Conservation (phyloP, 148 eudicot species). For the Fallopia convolvulus region DNA sequence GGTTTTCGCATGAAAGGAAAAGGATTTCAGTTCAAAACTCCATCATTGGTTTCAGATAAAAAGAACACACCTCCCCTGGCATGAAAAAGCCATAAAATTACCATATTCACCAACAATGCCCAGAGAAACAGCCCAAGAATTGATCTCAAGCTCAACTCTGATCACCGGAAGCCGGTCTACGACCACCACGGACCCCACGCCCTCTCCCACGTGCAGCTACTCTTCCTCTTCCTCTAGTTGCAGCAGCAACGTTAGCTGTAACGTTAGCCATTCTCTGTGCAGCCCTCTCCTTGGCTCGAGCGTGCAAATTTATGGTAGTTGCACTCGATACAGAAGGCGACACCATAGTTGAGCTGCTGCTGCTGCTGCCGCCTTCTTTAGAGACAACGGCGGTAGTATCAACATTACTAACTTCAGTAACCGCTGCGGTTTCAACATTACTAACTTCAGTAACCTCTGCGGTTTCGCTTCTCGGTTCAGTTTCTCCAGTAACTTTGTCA, state of each 20-base stretch:
- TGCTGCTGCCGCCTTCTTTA: constrained; percentile 31
- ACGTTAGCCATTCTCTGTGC: constrained; percentile 27
- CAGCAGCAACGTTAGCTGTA: constrained; percentile 8
- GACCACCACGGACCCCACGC: constrained; percentile 47
- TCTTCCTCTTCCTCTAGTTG: constrained; percentile 52
- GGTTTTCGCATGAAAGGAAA: not conserved
- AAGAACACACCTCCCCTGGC: not conserved
- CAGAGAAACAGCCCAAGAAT: too few relatives aligned
- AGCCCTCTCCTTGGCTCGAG: constrained; percentile 51
- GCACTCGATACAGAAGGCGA: constrained; percentile 31
- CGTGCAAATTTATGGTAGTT: constrained; percentile 50
- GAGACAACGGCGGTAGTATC: constrained; percentile 21
- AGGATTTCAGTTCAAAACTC: not conserved
- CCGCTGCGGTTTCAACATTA: constrained; percentile 18
- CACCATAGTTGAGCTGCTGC: not conserved
- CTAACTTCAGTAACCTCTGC: constrained; percentile 13
- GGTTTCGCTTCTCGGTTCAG: constrained; percentile 32
- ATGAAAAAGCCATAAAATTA: too few relatives aligned
- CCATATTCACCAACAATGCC: too few relatives aligned
- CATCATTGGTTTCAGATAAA: not conserved
- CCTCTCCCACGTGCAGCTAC: constrained; percentile 26
- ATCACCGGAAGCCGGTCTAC: constrained; percentile 35
- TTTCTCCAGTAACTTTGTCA: constrained; percentile 33
- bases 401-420: constrained; percentile 7
- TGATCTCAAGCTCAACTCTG: constrained; percentile 16